Evolutionary conservation across 1,284 basidiomycete genomes (phyloP).

Genomic region (Ustilago vetiveriae): DNA sequence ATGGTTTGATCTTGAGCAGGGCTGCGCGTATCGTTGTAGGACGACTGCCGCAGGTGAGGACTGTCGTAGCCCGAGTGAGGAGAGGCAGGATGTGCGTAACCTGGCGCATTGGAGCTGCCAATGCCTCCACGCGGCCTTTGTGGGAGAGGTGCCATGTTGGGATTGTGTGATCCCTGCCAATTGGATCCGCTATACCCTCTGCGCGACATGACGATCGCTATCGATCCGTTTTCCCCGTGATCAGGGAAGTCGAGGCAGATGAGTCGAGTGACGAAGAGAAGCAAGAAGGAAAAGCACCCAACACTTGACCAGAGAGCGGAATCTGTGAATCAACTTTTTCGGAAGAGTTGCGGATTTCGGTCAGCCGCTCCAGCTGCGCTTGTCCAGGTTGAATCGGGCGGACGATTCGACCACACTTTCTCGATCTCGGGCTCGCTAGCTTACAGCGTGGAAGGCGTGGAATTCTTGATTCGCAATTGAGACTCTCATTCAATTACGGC

Average conservation of each 20-base stretch:
- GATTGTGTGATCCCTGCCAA: slow-evolving; percentile 54
- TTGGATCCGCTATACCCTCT: slow-evolving; percentile 28
- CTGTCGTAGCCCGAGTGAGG: slow-evolving; percentile 33
- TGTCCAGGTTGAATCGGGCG: too few species aligned
- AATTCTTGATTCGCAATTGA: too few species aligned
- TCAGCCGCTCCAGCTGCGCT: background rate
- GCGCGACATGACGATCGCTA: slow-evolving; percentile 25
- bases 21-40: slow-evolving; percentile 14
- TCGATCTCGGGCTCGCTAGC: too few species aligned
- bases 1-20: slow-evolving; percentile 10
- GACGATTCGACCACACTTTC: too few species aligned
- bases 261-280: background rate
- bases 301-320: too few species aligned
- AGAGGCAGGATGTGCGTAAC: slow-evolving; percentile 23
- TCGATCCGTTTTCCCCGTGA: too few species aligned
- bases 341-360: background rate
- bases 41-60: slow-evolving; percentile 11
- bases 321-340: background rate
- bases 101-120: slow-evolving; percentile 28
- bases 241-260: background rate
- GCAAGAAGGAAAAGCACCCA: background rate
- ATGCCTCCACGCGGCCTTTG: slow-evolving; percentile 46
- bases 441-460: too few species aligned
- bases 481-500: background rate
- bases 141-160: slow-evolving; percentile 58